A percentile compares a stretch with the other conserved stretches of the same genome.
Conservation (phyloP, 768 basidiomycete genomes). For the Harrya chromipes region DNA sequence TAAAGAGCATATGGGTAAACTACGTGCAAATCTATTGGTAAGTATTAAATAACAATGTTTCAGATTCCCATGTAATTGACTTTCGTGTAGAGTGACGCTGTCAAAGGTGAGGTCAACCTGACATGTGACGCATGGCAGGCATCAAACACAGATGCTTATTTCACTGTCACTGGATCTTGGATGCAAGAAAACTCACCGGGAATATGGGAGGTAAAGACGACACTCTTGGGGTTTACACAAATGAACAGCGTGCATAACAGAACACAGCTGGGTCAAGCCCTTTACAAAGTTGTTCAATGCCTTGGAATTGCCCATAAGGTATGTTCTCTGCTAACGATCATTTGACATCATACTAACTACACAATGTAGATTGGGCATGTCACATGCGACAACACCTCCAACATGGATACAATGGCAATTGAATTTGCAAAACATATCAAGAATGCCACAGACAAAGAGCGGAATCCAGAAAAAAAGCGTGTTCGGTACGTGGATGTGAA, state of each 20-base stretch:
- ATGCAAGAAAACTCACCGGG: neutral
- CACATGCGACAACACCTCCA: slow-evolving; percentile 38
- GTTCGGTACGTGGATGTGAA: neutral
- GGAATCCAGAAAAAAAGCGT: slow-evolving; percentile 22
- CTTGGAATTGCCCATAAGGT: slow-evolving; percentile 28
- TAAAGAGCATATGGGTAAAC: no score
- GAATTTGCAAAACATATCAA: no score
- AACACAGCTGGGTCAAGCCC: slow-evolving; percentile 31
- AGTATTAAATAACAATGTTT: no score
- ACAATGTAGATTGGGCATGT: slow-evolving; percentile 24
- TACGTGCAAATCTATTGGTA: no score
- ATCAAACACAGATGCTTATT: neutral
- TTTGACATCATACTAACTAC: no score
- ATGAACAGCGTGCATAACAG: slow-evolving; percentile 42
- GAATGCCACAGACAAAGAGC: no score
- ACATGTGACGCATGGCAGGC: slow-evolving; percentile 8
- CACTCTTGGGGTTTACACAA: slow-evolving; percentile 34
- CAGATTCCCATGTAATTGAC: no score
- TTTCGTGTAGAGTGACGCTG: neutral
- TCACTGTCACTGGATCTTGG: neutral
- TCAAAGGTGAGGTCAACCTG: neutral
- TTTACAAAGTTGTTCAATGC: slow-evolving; percentile 33
- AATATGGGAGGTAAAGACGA: slow-evolving; percentile 5
- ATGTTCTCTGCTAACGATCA: no score
- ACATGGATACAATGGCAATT: no score